Evolutionary conservation across 768 basidiomycete species (phyloP), one percentile per base, ranked within the genome.

Genomic region (Hysterangium stoloniferum): DNA sequence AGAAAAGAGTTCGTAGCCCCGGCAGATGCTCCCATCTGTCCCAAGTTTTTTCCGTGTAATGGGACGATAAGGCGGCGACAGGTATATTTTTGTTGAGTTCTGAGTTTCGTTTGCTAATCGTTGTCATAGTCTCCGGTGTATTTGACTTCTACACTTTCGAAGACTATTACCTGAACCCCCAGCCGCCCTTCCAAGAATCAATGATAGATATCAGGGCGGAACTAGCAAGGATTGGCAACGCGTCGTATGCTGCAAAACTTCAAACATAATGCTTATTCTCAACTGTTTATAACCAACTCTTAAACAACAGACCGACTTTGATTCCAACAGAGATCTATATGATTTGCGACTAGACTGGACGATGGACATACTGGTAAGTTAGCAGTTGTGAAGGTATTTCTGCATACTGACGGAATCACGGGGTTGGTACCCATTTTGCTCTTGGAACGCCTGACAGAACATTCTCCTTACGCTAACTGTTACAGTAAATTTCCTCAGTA

Each of bases 1-100:
- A 67, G 67, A 1, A 59, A 70, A 54, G 48, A 58, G 0, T 79
- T 76, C 53, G 74, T 71, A 6, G 66, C 64, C 8, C 77, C 80
- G 11, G 66, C 71, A 2, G 73, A 78, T 52, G 78, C 73, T 15
- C 65, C 80, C 32, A 75, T 78, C 1, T 82, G 80, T 58, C 62
- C 74, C 59, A 77, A 73, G 61, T 71, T 74, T 9, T 77, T 77
- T 56, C 72, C 75, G 0, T 77, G 76, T 65, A 76, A 75, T 53
- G 74, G 76, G 57, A 76, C 72, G 17, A 59, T 78, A 12, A 68
- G 72, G 28, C n/a, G n/a, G n/a, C n/a, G n/a, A n/a, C n/a, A n/a
- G n/a, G n/a, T n/a, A n/a, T n/a, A n/a, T n/a, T 41, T 41, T 3
- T 12, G 11, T 77, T 60, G 72, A 76, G 28, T 13, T 5, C 52